Conservation (phyloP, 2,329 filamentous ascomycete genomes). For the Arthrinium puccinioides region DNA sequence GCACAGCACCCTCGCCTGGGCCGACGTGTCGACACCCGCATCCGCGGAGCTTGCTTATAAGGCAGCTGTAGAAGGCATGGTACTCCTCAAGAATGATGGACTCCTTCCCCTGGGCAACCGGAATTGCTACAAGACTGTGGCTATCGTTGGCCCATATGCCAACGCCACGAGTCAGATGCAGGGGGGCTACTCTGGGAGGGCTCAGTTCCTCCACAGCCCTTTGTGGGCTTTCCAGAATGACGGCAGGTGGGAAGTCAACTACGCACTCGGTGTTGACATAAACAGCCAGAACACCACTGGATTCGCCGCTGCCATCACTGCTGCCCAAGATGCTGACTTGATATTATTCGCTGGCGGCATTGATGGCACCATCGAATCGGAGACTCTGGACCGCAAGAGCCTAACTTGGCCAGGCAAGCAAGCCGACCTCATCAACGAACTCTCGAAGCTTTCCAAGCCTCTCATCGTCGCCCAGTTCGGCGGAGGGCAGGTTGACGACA, state of each 20-base stretch:
- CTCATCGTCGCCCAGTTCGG: slow-evolving; percentile 46
- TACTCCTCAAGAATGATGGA: slow-evolving; percentile 25
- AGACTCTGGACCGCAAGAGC: slow-evolving; percentile 42
- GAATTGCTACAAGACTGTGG: slow-evolving; percentile 1
- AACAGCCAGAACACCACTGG: slow-evolving; percentile 20
- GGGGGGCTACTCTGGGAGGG: slow-evolving; percentile 2
- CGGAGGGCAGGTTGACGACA: slow-evolving; percentile 32
- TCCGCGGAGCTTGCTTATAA: slow-evolving; percentile 15
- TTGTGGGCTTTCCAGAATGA: slow-evolving; percentile 23
- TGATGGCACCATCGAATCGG: slow-evolving; percentile 43
- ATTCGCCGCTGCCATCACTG: slow-evolving; percentile 26
- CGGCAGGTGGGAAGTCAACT: slow-evolving; percentile 29
- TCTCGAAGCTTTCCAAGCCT: slow-evolving; percentile 34
- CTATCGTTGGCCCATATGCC: neutral
- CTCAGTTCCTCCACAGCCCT: slow-evolving; percentile 1
- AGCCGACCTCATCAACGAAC: slow-evolving; percentile 38
- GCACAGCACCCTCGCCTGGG: neutral
- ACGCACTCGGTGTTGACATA: slow-evolving; percentile 26
- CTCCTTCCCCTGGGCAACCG: slow-evolving; percentile 24
- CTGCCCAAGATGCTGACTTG: slow-evolving; percentile 37
- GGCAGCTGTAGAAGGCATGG: slow-evolving; percentile 17
- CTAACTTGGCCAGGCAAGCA: slow-evolving; percentile 47
- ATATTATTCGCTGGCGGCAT: slow-evolving; percentile 51
- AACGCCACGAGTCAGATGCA: slow-evolving; percentile 3
- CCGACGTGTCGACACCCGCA: slow-evolving; percentile 14